Base-by-base conservation (phyloP, 2,329 filamentous ascomycete species). In the Arthrobotrys iridis region DNA sequence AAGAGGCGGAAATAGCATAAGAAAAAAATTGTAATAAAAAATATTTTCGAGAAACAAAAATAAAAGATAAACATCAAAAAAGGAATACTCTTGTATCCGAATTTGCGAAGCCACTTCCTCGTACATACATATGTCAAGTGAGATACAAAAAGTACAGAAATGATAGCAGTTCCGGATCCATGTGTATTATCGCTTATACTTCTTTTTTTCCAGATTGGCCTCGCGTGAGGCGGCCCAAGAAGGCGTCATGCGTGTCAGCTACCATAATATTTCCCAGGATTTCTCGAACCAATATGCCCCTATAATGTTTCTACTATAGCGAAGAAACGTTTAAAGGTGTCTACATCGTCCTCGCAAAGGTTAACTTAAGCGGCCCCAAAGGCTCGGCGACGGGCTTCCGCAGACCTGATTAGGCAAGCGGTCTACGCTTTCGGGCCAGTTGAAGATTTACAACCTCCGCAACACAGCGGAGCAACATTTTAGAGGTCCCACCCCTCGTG, bases 181-280 rank as follows among this genome's bases (percentile, higher is more conserved):
- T 28, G 15, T 28, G 28, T 52, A 55, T 37, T 4, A 24, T 37
- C 50, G 50, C 50, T 37, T 55, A 55, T 55, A 55, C 50, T 22
- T 55, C 30, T 4, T 55, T 55, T n/a, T 55, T 55, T 55, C 30
- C 20, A 37, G 50, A 35, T 37, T 37, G 2, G 8, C 18, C 30
- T 55, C 50, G 50, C 50, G 37, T 55, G 37, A 55, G 50, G 50
- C 48, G 28, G 15, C 50, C 50, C 18, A 55, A 55, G 50, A 55
- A 10, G 30, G 50, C 30, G 15, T 37, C 50, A 55, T 37, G 28
- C n/a, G 4, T 35, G n/a, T 5, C 18, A 24, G 30, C 28, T 55
- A 10, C 50, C 30, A 24, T 15, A n/a, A 6, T 4, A 24, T 3
- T 37, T 22, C 11, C 50, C 28, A 24, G 50, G 30, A 22, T 55